A percentile compares a stretch with the other conserved stretches of the same genome.
Evolutionary conservation across 106 monocot genomes (phyloP).

Genomic region (Acanthochlamys bracteata): DNA sequence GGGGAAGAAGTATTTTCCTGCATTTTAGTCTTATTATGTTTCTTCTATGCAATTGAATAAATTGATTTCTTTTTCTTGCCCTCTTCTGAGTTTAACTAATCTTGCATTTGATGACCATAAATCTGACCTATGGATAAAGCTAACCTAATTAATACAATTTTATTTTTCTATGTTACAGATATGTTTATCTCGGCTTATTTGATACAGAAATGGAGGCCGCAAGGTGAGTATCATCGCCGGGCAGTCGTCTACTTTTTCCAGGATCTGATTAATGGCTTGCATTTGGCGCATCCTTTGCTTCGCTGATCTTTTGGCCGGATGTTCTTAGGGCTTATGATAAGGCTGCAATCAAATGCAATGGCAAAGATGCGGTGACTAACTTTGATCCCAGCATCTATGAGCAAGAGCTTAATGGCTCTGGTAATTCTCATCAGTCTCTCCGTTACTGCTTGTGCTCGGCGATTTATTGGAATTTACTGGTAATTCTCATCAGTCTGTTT

Average conservation of each 20-base stretch:
- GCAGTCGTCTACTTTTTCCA: too few species aligned
- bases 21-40: neutral
- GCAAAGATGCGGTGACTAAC: constrained; percentile 73
- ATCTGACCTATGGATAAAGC: too few species aligned
- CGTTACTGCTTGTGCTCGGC: too few species aligned
- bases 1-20: constrained; percentile 77
- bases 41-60: neutral
- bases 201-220: constrained; percentile 75
- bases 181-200: constrained; percentile 84
- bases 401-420: constrained; percentile 21
- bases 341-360: constrained; percentile 69
- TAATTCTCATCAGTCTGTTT: too few species aligned
- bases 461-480: too few species aligned
- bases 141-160: too few species aligned
- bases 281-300: too few species aligned
- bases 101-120: neutral
- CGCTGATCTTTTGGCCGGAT: neutral
- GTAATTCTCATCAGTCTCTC: constrained; percentile 3
- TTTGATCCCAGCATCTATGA: constrained; percentile 53
- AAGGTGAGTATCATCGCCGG: constrained; percentile 25
- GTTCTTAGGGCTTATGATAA: constrained; percentile 67
- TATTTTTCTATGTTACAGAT: constrained; percentile 28
- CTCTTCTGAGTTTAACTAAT: neutral
- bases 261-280: too few species aligned
- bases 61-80: too few species aligned